These are phyloP conservation scores for Eucalyptus fibrosa DNA, from an alignment of 345 rosid species.

Conservation along the genomic window DNA sequence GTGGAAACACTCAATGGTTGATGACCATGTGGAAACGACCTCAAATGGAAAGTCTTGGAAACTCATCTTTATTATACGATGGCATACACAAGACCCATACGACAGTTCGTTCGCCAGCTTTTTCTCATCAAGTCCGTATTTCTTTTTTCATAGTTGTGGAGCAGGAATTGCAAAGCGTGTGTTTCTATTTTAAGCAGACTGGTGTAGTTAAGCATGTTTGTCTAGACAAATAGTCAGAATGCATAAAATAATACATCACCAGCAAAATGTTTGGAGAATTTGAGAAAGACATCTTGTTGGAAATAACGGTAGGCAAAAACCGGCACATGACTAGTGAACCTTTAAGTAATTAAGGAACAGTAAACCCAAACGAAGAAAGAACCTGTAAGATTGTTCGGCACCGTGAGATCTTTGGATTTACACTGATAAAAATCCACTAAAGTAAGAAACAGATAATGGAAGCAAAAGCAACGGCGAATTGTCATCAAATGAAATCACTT, in stretches of 20 bases:
- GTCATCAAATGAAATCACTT: neutral
- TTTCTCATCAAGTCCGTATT: no score
- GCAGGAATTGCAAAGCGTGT: no score
- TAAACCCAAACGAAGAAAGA: neutral
- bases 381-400: neutral
- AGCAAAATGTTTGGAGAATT: neutral
- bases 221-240: neutral
- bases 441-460: neutral
- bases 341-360: neutral
- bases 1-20: conserved; percentile 30
- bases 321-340: neutral
- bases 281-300: neutral
- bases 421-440: neutral
- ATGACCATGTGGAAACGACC: conserved; percentile 1
- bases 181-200: no score
- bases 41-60: conserved; percentile 7
- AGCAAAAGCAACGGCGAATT: no score
- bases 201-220: neutral
- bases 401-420: neutral
- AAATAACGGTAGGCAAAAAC: neutral
- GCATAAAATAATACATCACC: neutral
- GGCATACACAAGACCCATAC: no score
- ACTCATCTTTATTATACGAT: conserved; percentile 14
- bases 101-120: no score
- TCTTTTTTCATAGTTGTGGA: no score